phyloP scores from a whole-genome alignment of 768 basidiomycete species.

The Rubroboletus satanas region DNA sequence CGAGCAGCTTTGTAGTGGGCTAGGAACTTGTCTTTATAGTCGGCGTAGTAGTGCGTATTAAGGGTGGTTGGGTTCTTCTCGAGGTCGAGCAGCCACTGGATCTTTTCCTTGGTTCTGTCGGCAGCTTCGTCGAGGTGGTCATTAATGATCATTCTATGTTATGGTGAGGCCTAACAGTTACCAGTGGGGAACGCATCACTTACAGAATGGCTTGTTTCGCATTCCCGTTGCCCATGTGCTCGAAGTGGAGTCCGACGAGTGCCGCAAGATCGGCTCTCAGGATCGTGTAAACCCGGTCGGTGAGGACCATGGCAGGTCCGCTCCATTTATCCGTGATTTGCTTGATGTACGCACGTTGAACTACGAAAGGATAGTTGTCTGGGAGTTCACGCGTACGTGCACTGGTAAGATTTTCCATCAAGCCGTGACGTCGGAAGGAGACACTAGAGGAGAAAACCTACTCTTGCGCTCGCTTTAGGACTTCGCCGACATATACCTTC shows the following conservation, averaged over 20 bases:
- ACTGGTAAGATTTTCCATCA: slow-evolving; percentile 33
- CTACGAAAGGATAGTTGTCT: slow-evolving; percentile 60
- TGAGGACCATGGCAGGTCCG: slow-evolving; percentile 44
- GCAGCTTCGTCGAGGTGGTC: slow-evolving; percentile 48
- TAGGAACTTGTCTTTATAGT: slow-evolving; percentile 50
- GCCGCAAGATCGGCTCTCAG: slow-evolving; percentile 38
- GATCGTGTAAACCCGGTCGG: slow-evolving; percentile 35
- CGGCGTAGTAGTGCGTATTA: slow-evolving; percentile 48
- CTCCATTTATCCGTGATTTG: slow-evolving; percentile 46
- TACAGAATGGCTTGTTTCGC: slow-evolving; percentile 48
- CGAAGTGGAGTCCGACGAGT: slow-evolving; percentile 50
- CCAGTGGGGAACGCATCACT: slow-evolving; percentile 6
- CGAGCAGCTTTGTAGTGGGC: slow-evolving; percentile 41
- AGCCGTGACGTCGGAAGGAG: no score
- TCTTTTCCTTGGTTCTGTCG: slow-evolving; percentile 35
- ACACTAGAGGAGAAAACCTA: slow-evolving; percentile 28
- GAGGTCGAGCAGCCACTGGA: slow-evolving; percentile 48
- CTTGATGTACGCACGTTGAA: slow-evolving; percentile 49
- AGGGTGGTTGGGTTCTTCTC: slow-evolving; percentile 50
- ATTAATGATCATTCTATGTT: slow-evolving; percentile 43
- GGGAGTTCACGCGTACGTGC: slow-evolving; percentile 70
- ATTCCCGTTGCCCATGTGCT: slow-evolving; percentile 47
- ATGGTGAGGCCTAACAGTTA: neutral
- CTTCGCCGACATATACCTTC: slow-evolving; percentile 50
- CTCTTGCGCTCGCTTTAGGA: slow-evolving; percentile 44